phyloP scores from a whole-genome alignment of 768 basidiomycete species.

The Trichaptum fuscoviolaceum region DNA sequence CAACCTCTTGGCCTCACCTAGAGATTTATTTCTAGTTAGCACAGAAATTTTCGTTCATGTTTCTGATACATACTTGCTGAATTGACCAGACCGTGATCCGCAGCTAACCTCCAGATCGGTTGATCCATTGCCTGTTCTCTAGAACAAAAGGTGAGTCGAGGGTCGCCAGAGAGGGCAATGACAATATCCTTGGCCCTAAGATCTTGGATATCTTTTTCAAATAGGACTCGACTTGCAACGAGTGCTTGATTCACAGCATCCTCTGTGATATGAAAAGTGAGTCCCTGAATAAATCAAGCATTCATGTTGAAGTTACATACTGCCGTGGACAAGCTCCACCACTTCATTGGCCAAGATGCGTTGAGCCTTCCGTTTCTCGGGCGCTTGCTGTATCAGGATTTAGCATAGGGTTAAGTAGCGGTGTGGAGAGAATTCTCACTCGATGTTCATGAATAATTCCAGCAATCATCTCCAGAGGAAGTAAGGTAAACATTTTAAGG shows the following conservation, averaged over 20 bases:
- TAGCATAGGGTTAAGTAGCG: not conserved
- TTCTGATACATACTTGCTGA: slow-evolving; percentile 53
- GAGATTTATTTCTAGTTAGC: not conserved
- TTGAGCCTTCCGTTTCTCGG: slow-evolving; percentile 43
- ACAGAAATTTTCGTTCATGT: not conserved
- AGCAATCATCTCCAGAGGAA: slow-evolving; percentile 53
- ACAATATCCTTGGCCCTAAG: slow-evolving; percentile 54
- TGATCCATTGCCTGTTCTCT: slow-evolving; percentile 46
- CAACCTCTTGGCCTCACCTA: slow-evolving; percentile 63
- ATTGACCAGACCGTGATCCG: slow-evolving; percentile 47
- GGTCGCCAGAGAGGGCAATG: slow-evolving; percentile 57
- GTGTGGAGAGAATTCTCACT: slow-evolving; percentile 28
- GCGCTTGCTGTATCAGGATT: slow-evolving; percentile 22
- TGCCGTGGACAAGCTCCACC: slow-evolving; percentile 45
- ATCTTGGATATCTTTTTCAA: slow-evolving; percentile 29
- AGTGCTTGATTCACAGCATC: slow-evolving; percentile 37
- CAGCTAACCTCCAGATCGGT: slow-evolving; percentile 57
- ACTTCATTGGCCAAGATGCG: slow-evolving; percentile 50
- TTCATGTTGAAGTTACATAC: not conserved
- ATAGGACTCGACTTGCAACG: slow-evolving; percentile 42
- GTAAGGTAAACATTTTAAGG: slow-evolving; percentile 77
- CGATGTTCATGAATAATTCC: slow-evolving; percentile 52
- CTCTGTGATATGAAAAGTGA: slow-evolving; percentile 22
- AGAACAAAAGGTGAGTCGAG: slow-evolving; percentile 51
- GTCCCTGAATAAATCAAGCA: not conserved